phyloP scores from a whole-genome alignment of 1,139 yeast species.

The Candida smagusa region DNA sequence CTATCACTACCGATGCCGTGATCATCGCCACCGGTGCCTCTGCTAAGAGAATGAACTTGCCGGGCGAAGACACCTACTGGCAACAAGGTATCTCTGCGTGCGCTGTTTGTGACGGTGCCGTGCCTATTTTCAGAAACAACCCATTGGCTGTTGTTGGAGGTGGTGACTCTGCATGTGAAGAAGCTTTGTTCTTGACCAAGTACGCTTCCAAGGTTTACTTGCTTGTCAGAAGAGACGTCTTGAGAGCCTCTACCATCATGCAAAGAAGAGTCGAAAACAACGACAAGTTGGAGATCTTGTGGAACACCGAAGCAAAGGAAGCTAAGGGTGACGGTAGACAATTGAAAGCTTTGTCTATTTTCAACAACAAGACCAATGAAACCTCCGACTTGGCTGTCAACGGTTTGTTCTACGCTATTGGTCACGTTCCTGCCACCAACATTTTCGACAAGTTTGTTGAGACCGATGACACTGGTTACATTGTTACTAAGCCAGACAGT shows the following conservation, averaged over 20 bases:
- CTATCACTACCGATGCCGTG: conserved; percentile 88
- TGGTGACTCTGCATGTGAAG: conserved; percentile 99
- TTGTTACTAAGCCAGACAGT: conserved; percentile 85
- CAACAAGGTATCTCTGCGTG: conserved; percentile 98
- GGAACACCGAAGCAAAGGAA: conserved; percentile 80
- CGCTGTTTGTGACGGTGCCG: conserved; percentile 99
- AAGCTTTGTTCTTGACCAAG: conserved; percentile 92
- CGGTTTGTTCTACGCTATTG: conserved; percentile 97
- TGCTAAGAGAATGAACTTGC: conserved; percentile 87
- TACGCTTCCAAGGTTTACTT: conserved; percentile 93
- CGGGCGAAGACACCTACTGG: conserved; percentile 98
- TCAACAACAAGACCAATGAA: conserved; percentile 72
- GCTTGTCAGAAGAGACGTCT: conserved; percentile 87
- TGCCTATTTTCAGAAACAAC: conserved; percentile 95
- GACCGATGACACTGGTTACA: conserved; percentile 84
- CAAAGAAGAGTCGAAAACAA: conserved; percentile 82
- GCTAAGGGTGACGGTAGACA: conserved; percentile 92
- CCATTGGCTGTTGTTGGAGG: conserved; percentile 98
- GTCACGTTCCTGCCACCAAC: conserved; percentile 92
- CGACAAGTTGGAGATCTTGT: conserved; percentile 87
- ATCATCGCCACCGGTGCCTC: conserved; percentile 97
- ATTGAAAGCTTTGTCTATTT: conserved; percentile 55
- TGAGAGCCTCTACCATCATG: conserved; percentile 96
- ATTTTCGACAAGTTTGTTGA: conserved; percentile 76
- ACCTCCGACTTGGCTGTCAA: conserved; percentile 68